These are phyloP conservation scores for Suillus cothurnatus DNA, from an alignment of 768 basidiomycete genomes.

Conservation along the genomic window DNA sequence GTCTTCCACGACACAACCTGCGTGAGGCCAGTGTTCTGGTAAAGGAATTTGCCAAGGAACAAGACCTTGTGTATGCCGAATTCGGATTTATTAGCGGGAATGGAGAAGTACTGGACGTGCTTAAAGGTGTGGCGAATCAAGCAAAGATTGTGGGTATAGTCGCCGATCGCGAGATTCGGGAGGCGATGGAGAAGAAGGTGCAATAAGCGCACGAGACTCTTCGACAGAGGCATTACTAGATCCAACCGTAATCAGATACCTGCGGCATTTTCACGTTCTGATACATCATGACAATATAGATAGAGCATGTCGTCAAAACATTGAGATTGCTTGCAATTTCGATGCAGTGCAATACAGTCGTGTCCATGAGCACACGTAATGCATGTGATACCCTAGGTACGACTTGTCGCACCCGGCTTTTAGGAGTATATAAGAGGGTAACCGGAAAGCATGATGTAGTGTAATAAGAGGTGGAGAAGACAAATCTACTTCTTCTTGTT, in stretches of 20 bases:
- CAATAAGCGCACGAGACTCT: slow-evolving; percentile 11
- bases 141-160: slow-evolving; percentile 80
- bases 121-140: slow-evolving; percentile 87
- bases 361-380: slow-evolving; percentile 33
- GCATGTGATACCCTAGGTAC: slow-evolving; percentile 34
- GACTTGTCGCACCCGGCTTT: slow-evolving; percentile 35
- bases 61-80: slow-evolving; percentile 85
- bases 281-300: slow-evolving; percentile 3
- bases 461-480: slow-evolving; percentile 20
- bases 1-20: slow-evolving; percentile 92
- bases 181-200: slow-evolving; percentile 57
- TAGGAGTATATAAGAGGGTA: slow-evolving; percentile 34
- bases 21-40: slow-evolving; percentile 80
- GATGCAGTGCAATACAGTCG: slow-evolving; percentile 11
- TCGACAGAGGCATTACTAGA: slow-evolving; percentile 3
- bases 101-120: slow-evolving; percentile 76
- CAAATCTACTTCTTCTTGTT: slow-evolving; percentile 80
- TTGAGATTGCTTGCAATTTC: slow-evolving; percentile 25
- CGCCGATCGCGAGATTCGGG: slow-evolving; percentile 70
- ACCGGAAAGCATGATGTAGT: slow-evolving; percentile 24
- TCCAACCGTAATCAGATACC: slow-evolving; percentile 18
- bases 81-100: slow-evolving; percentile 92
- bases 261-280: not conserved
- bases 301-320: not conserved
- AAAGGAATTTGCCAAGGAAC: slow-evolving; percentile 85